Evolutionary conservation across 768 basidiomycete species (phyloP), one percentile per base, ranked within the genome.

Genomic region (Russula sp.): DNA sequence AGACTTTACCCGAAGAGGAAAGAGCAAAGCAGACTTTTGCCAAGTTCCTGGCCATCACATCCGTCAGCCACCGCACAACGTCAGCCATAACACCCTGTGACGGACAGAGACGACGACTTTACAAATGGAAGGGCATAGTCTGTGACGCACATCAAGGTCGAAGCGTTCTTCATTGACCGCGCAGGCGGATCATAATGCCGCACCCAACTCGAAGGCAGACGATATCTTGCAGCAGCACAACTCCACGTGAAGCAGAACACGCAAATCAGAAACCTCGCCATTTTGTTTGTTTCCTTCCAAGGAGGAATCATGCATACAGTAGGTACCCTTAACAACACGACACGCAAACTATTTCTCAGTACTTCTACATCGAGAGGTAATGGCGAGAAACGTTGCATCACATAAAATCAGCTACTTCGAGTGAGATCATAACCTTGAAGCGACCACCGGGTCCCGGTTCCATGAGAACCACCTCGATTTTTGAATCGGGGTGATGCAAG

Each of bases 201-300:
- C 22, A 3, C 58, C 60, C 48, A 60, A 48, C 22, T 48, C 11
- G 47, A 27, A 20, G 52, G 63, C 63, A 2, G 63, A 64, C 48
- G 58, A 64, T 39, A 59, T 59, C 45, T 32, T 64, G 34, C 63
- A 59, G 4, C 54, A 54, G 22, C 58, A 55, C 42, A 55, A 55
- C 16, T 64, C 59, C 32, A 48, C 47, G 44, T 59, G 48, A 59
- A 48, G 37, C 10, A 39, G 8, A 11, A 2, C 35, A 37, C 35
- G 7, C 2, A 37, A 37, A 10, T 4, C 10, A 10, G 35, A 37
- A 37, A 37, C 35, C 22, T 2, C 1, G 22, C 22, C 22, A 1
- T 27, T 27, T 27, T 27, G 1, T 27, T 27, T 27, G 22, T 27
- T 27, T 27, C 2, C 22, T 27, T 27, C 22, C 2, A 27, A 27